Percentiles rank a stretch among this genome's conserved stretches.
These are phyloP conservation scores for Chenopodium suecicum DNA, from an alignment of 148 eudicot species.

Conservation along the genomic window DNA sequence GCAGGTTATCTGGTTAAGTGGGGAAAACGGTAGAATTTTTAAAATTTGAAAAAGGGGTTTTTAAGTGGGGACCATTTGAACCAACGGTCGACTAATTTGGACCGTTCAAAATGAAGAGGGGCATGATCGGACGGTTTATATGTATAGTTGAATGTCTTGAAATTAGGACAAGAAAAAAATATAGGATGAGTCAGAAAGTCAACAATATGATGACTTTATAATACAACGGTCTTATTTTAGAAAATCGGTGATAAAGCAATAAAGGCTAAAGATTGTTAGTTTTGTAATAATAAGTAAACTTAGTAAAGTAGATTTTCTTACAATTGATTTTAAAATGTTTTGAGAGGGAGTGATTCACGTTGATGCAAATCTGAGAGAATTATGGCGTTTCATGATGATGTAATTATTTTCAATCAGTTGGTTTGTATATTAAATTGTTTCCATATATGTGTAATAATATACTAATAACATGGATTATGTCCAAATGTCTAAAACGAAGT, in stretches of 20 bases:
- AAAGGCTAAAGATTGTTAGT: neutral
- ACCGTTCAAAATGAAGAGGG: neutral
- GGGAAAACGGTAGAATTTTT: conserved; percentile 36
- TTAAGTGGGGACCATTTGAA: neutral
- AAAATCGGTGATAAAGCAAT: conserved; percentile 21
- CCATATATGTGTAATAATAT: no score
- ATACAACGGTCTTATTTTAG: conserved; percentile 33
- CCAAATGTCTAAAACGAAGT: no score
- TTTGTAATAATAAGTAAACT: no score
- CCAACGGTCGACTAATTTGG: conserved; percentile 29
- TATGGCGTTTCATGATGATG: neutral
- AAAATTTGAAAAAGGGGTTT: conserved; percentile 25
- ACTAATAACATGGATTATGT: no score
- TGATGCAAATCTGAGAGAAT: neutral
- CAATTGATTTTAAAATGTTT: neutral
- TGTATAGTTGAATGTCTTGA: no score
- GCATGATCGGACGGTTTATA: conserved; percentile 16
- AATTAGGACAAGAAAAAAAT: conserved; percentile 6
- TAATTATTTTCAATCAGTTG: conserved; percentile 5
- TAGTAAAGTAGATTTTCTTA: neutral
- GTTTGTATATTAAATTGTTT: no score
- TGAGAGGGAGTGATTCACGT: no score
- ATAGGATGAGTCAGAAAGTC: conserved; percentile 19
- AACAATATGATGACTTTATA: conserved; percentile 23
- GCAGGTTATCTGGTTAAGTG: neutral